Evolutionary conservation across 495 filamentous ascomycete genomes (phyloP).

Genomic region (Pyronema omphalodes): DNA sequence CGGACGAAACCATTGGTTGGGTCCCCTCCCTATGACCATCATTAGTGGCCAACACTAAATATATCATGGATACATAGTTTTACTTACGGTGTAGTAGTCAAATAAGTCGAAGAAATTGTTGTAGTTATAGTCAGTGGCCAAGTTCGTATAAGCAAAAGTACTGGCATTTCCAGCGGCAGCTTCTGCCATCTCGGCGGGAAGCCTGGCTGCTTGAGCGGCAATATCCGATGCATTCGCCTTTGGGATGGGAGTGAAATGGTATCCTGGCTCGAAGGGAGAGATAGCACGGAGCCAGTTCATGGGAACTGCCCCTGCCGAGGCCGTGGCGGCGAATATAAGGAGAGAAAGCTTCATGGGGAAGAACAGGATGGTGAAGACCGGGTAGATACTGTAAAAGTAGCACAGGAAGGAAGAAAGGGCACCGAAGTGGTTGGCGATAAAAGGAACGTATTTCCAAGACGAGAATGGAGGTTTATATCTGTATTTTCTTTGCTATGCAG

Average conservation of each 20-base stretch:
- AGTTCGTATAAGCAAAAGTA: slow-evolving; percentile 12
- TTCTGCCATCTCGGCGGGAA: background rate
- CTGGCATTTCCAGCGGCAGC: background rate
- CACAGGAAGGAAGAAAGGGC: background rate
- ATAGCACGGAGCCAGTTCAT: background rate
- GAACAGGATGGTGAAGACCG: no score
- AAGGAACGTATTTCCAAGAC: background rate
- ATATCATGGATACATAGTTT: background rate
- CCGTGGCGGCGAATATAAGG: background rate
- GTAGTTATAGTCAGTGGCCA: slow-evolving; percentile 31
- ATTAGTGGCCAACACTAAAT: background rate
- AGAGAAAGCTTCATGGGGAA: background rate
- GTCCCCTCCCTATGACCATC: slow-evolving; percentile 28
- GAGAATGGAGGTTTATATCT: background rate
- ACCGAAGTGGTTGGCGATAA: background rate
- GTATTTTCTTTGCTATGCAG: background rate
- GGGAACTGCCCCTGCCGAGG: background rate
- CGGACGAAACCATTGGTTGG: slow-evolving; percentile 54
- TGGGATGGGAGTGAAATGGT: background rate
- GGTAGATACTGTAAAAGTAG: no score
- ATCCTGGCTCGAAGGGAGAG: background rate
- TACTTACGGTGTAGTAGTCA: slow-evolving; percentile 34
- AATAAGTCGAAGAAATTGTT: slow-evolving; percentile 41
- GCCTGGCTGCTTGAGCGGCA: background rate
- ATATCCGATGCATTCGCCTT: background rate